Percentiles rank a stretch among this genome's conserved stretches.
Evolutionary conservation across 1,284 basidiomycete species (phyloP).

Genomic region (Marasmius sp.): DNA sequence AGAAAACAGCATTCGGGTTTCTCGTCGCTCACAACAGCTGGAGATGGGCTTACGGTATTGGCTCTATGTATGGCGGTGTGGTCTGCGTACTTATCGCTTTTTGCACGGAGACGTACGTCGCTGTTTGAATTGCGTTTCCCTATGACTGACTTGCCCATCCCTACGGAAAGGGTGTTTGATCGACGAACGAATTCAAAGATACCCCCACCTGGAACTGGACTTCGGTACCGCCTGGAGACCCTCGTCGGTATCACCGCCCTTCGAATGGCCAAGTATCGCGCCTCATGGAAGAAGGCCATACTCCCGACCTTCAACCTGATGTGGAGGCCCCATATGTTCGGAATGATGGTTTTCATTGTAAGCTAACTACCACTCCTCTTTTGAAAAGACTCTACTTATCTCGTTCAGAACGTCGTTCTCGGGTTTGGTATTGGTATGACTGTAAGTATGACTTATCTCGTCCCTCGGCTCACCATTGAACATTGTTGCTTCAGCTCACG

Average conservation of each 20-base stretch:
- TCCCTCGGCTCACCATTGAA: neutral
- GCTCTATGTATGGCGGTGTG: slow-evolving; percentile 55
- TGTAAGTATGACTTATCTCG: slow-evolving; percentile 34
- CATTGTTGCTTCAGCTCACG: slow-evolving; percentile 46
- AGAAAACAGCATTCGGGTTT: slow-evolving; percentile 63
- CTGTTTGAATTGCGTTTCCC: neutral
- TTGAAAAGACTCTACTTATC: slow-evolving; percentile 4
- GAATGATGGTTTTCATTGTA: slow-evolving; percentile 59
- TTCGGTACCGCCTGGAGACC: slow-evolving; percentile 59
- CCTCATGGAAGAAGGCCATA: slow-evolving; percentile 50
- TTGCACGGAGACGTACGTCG: slow-evolving; percentile 61
- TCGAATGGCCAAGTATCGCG: slow-evolving; percentile 61
- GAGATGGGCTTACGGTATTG: slow-evolving; percentile 75
- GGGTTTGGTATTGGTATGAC: slow-evolving; percentile 76
- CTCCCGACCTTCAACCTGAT: slow-evolving; percentile 51
- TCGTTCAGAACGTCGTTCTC: slow-evolving; percentile 52
- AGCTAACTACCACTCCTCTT: neutral
- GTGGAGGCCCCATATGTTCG: slow-evolving; percentile 65
- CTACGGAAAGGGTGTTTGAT: slow-evolving; percentile 57
- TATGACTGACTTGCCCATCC: no score
- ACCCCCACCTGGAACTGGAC: slow-evolving; percentile 37
- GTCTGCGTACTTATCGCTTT: slow-evolving; percentile 59
- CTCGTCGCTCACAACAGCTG: slow-evolving; percentile 57
- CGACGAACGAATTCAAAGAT: slow-evolving; percentile 52
- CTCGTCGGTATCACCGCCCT: slow-evolving; percentile 66